These are phyloP conservation scores for Candida frijolesensis DNA, from an alignment of 1,139 yeast species.

Conservation along the genomic window DNA sequence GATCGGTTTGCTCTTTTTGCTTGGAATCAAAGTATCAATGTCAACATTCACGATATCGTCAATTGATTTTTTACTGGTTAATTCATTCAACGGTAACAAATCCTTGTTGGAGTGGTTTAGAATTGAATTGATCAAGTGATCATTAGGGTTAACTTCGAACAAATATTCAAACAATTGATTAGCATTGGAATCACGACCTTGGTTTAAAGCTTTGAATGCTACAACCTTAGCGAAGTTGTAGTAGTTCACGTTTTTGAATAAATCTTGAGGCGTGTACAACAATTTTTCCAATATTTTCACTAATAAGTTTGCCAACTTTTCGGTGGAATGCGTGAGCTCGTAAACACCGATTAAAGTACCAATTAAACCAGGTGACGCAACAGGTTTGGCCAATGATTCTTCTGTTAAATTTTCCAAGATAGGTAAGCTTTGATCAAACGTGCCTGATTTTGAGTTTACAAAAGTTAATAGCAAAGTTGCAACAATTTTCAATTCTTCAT, in stretches of 20 bases:
- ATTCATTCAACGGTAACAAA: constrained; percentile 37
- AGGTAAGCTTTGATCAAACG: constrained; percentile 47
- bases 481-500: constrained; percentile 20
- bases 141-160: constrained; percentile 27
- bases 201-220: constrained; percentile 47
- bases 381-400: constrained; percentile 11
- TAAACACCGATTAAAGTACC: constrained; percentile 51
- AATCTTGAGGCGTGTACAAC: constrained; percentile 20
- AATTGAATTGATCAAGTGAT: constrained; percentile 35
- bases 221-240: constrained; percentile 48
- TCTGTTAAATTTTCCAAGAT: constrained; percentile 40
- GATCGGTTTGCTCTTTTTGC: constrained; percentile 11
- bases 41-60: constrained; percentile 34
- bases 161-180: constrained; percentile 35
- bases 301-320: constrained; percentile 28
- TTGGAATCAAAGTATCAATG: constrained; percentile 25
- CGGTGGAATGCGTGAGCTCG: constrained; percentile 34
- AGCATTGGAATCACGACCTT: constrained; percentile 32
- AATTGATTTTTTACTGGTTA: constrained; percentile 25
- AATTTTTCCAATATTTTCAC: constrained; percentile 25
- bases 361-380: constrained; percentile 43
- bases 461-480: constrained; percentile 49
- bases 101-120: constrained; percentile 24
- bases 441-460: constrained; percentile 38
- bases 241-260: constrained; percentile 24